These are phyloP conservation scores for Rhodotorula taiwanensis DNA, from an alignment of 768 basidiomycete genomes.

Conservation along the genomic window DNA sequence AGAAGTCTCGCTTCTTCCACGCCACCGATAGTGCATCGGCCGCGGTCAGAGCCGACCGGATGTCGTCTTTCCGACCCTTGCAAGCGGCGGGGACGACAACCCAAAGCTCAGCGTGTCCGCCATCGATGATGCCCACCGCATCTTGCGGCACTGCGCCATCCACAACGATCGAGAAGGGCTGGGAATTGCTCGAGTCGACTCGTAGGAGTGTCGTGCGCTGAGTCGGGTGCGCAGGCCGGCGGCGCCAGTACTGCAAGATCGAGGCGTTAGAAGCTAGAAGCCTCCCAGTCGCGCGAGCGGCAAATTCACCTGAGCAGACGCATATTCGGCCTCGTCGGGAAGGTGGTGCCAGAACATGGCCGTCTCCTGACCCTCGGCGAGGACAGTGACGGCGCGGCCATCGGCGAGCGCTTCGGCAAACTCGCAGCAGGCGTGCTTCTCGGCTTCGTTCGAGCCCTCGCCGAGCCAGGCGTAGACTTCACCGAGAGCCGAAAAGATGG, in stretches of 20 bases:
- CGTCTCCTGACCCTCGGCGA: conserved; percentile 22
- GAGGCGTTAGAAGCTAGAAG: too few relatives aligned
- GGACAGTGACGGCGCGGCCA: conserved; percentile 6
- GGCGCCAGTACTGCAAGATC: conserved; percentile 12
- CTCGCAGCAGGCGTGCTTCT: conserved; percentile 14
- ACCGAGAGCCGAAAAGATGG: conserved; percentile 7
- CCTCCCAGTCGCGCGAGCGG: too few relatives aligned
- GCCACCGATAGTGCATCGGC: background rate
- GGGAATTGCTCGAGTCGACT: background rate
- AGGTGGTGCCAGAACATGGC: conserved; percentile 19
- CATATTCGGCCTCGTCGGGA: conserved; percentile 2
- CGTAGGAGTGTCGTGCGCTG: background rate
- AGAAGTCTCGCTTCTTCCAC: conserved; percentile 21
- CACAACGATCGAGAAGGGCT: background rate
- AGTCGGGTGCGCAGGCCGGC: conserved; percentile 3
- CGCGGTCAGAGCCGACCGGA: conserved; percentile 15
- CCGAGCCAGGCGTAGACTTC: conserved; percentile 35
- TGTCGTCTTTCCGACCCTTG: background rate
- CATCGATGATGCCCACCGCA: conserved; percentile 21
- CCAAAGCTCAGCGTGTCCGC: conserved; percentile 16
- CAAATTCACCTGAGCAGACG: conserved; percentile 12
- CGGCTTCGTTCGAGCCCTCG: conserved; percentile 11
- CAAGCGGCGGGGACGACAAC: conserved; percentile 3
- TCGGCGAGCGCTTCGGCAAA: conserved; percentile 29
- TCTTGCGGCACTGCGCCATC: background rate